phyloP scores from a whole-genome alignment of 2,329 filamentous ascomycete genomes.

The Penicillium oxalicum region DNA sequence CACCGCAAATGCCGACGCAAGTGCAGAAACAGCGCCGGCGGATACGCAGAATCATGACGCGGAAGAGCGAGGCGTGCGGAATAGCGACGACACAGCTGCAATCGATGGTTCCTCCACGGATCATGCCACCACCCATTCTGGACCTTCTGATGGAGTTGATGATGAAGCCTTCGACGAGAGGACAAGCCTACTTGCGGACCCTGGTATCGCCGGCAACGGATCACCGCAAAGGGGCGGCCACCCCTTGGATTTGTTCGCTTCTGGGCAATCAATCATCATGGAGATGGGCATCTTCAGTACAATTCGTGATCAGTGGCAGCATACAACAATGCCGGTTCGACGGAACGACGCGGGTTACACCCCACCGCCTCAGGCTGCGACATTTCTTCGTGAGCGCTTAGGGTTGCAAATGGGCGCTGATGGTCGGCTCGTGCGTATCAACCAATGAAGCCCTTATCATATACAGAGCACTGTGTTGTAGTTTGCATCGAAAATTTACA shows the following conservation, averaged over 20 bases:
- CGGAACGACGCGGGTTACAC: conserved; percentile 17
- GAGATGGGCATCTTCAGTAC: conserved; percentile 32
- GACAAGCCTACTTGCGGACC: conserved; percentile 32
- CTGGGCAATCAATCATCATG: conserved; percentile 35
- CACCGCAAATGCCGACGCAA: conserved; percentile 6
- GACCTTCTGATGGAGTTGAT: conserved; percentile 9
- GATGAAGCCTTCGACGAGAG: conserved; percentile 24
- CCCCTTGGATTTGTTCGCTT: conserved; percentile 34
- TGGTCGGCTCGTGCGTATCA: conserved; percentile 30
- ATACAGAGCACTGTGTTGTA: no score
- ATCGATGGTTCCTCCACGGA: conserved; percentile 37
- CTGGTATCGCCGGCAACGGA: conserved; percentile 20
- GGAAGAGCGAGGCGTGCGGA: conserved; percentile 53
- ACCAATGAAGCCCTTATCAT: conserved; percentile 12
- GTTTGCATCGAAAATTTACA: no score
- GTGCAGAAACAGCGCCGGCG: conserved; percentile 15
- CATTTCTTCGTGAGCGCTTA: conserved; percentile 34
- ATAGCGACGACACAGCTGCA: conserved; percentile 30
- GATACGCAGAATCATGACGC: conserved; percentile 50
- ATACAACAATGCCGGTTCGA: conserved; percentile 20
- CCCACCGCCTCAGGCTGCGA: conserved; percentile 31
- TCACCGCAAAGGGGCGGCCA: conserved; percentile 24
- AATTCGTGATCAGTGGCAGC: conserved; percentile 37
- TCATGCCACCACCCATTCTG: conserved; percentile 12
- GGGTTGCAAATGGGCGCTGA: conserved; percentile 33